phyloP scores from a whole-genome alignment of 768 basidiomycete species.

The Phaffia australis region DNA sequence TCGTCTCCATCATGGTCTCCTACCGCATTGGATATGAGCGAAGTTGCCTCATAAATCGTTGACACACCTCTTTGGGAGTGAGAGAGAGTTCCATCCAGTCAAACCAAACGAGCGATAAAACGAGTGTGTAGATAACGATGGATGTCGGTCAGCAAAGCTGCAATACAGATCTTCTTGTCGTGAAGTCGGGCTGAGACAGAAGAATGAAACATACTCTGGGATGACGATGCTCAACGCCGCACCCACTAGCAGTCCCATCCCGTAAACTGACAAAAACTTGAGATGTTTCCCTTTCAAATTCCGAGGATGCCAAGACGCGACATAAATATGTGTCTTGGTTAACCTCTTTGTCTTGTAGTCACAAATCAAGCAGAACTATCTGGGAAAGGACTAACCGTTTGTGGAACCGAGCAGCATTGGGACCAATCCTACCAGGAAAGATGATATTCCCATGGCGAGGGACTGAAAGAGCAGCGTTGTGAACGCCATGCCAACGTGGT shows the following conservation, averaged over 20 bases:
- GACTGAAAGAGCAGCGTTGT: conserved; percentile 35
- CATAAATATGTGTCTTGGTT: too few species aligned
- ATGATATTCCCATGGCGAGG: conserved; percentile 36
- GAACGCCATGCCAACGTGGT: conserved; percentile 33
- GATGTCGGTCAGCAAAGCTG: too few species aligned
- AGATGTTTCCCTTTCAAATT: conserved; percentile 44
- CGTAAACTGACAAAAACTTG: conserved; percentile 48
- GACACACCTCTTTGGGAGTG: too few species aligned
- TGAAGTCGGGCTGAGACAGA: conserved; percentile 23
- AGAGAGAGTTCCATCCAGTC: too few species aligned
- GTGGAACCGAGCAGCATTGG: conserved; percentile 57
- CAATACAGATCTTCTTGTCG: too few species aligned
- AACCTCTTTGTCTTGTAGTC: too few species aligned
- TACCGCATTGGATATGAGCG: too few species aligned
- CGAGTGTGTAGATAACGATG: too few species aligned
- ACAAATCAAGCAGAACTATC: too few species aligned
- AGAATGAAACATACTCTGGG: conserved; percentile 62
- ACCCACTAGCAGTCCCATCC: conserved; percentile 76
- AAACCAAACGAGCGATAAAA: too few species aligned
- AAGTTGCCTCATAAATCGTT: too few species aligned
- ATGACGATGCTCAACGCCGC: conserved; percentile 84
- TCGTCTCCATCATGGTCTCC: conserved; percentile 24
- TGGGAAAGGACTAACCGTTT: conserved; percentile 42
- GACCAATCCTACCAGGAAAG: conserved; percentile 57
- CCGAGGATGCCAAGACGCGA: too few species aligned